Conservation (phyloP, 495 filamentous ascomycete genomes). For the Xylaria scruposa region DNA sequence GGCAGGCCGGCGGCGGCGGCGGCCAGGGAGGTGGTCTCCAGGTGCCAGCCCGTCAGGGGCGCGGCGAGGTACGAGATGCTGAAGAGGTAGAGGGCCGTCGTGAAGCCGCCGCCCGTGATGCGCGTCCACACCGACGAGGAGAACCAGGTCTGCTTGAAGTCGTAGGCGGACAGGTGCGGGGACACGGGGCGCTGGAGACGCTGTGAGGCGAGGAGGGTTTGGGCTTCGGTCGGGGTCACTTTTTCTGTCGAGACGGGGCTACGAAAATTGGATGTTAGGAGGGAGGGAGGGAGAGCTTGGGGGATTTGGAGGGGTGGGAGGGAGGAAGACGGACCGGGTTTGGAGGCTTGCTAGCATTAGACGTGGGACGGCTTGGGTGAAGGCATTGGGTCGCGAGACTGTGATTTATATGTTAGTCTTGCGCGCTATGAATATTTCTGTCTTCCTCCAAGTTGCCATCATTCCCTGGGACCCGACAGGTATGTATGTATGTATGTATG, state of each 20-base stretch:
- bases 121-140: slow-evolving; percentile 72
- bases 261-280: slow-evolving; percentile 20
- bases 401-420: slow-evolving; percentile 38
- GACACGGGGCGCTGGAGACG: slow-evolving; percentile 83
- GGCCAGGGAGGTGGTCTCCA: slow-evolving; percentile 80
- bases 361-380: slow-evolving; percentile 39
- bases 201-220: slow-evolving; percentile 80
- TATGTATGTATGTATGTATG: background rate
- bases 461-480: background rate
- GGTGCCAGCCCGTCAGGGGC: slow-evolving; percentile 81
- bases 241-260: slow-evolving; percentile 66
- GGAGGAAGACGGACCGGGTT: slow-evolving; percentile 62
- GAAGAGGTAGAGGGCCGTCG: slow-evolving; percentile 82
- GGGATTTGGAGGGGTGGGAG: background rate
- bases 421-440: background rate
- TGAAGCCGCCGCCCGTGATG: slow-evolving; percentile 76
- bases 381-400: slow-evolving; percentile 58
- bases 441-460: background rate
- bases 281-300: background rate
- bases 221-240: slow-evolving; percentile 62
- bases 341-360: slow-evolving; percentile 57
- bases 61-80: slow-evolving; percentile 81
- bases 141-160: slow-evolving; percentile 86
- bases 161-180: slow-evolving; percentile 90
- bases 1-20: slow-evolving; percentile 79